phyloP scores from a whole-genome alignment of 1,284 basidiomycete genomes.

The Pseudozyma sp. region DNA sequence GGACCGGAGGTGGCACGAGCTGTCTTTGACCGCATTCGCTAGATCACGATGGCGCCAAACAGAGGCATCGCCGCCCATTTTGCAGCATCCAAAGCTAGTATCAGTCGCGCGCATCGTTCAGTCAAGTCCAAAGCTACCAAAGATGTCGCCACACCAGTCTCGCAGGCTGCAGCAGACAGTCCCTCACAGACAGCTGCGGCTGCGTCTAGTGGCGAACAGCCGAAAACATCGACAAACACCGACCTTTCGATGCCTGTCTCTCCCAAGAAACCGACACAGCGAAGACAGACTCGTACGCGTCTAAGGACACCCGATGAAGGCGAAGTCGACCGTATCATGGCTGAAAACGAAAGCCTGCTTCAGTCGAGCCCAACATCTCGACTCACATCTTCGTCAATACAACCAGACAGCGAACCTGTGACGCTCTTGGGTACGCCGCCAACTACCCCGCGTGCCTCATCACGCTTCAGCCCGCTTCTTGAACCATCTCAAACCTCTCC shows the following conservation, averaged over 20 bases:
- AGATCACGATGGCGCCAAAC: conserved; percentile 26
- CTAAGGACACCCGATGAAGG: conserved; percentile 38
- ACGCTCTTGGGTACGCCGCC: conserved; percentile 42
- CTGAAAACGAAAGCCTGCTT: conserved; percentile 19
- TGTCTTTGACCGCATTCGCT: background rate
- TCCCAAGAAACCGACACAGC: conserved; percentile 20
- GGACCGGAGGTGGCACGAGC: background rate
- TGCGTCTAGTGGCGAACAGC: background rate
- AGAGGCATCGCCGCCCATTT: conserved; percentile 41
- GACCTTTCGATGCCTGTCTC: conserved; percentile 2
- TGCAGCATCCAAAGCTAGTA: conserved; percentile 27
- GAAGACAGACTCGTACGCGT: conserved; percentile 21
- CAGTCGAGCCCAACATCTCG: conserved; percentile 9
- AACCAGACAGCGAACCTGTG: background rate
- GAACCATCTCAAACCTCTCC: conserved; percentile 48
- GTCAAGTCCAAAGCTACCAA: conserved; percentile 15
- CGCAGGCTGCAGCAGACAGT: background rate
- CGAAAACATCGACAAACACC: background rate
- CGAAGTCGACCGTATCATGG: conserved; percentile 47
- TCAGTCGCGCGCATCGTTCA: conserved; percentile 22
- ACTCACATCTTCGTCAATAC: conserved; percentile 1
- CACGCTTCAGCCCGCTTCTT: conserved; percentile 24
- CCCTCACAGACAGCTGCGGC: background rate
- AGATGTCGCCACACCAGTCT: conserved; percentile 4
- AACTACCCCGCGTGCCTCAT: conserved; percentile 12